phyloP scores from a whole-genome alignment of 768 basidiomycete species.

The Lactarius deliciosus region DNA sequence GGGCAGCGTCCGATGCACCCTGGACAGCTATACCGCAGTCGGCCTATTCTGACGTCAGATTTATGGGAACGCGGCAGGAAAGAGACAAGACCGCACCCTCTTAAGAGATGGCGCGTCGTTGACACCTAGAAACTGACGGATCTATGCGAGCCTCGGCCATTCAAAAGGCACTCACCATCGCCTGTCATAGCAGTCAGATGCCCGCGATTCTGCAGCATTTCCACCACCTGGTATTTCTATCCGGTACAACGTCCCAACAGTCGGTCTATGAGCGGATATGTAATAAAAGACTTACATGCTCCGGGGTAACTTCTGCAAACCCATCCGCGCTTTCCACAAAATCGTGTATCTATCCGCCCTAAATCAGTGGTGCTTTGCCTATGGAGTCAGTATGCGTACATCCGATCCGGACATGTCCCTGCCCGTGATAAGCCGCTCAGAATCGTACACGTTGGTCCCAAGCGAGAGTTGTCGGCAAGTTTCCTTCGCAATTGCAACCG shows the following conservation, averaged over 20 bases:
- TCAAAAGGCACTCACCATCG: slow-evolving; percentile 34
- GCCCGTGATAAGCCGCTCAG: slow-evolving; percentile 45
- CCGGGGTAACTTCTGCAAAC: slow-evolving; percentile 51
- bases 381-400: slow-evolving; percentile 8
- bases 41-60: slow-evolving; percentile 24
- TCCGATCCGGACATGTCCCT: slow-evolving; percentile 43
- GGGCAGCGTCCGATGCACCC: slow-evolving; percentile 45
- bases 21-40: slow-evolving; percentile 45
- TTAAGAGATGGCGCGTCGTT: slow-evolving; percentile 40
- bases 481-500: slow-evolving; percentile 50
- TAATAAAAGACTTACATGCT: slow-evolving; percentile 38
- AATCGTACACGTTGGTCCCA: slow-evolving; percentile 48
- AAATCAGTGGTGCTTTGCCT: background rate
- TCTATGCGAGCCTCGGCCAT: background rate
- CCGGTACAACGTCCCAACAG: background rate
- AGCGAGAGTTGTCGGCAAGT: slow-evolving; percentile 46
- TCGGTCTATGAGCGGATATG: background rate
- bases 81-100: slow-evolving; percentile 29
- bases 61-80: slow-evolving; percentile 17
- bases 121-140: slow-evolving; percentile 23
- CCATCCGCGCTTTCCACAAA: slow-evolving; percentile 52
- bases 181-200: slow-evolving; percentile 48
- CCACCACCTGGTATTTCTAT: slow-evolving; percentile 38
- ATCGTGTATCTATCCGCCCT: slow-evolving; percentile 36
- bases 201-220: slow-evolving; percentile 42